Evolutionary conservation across 1,284 basidiomycete genomes (phyloP).

Genomic region (Trametes sp.): DNA sequence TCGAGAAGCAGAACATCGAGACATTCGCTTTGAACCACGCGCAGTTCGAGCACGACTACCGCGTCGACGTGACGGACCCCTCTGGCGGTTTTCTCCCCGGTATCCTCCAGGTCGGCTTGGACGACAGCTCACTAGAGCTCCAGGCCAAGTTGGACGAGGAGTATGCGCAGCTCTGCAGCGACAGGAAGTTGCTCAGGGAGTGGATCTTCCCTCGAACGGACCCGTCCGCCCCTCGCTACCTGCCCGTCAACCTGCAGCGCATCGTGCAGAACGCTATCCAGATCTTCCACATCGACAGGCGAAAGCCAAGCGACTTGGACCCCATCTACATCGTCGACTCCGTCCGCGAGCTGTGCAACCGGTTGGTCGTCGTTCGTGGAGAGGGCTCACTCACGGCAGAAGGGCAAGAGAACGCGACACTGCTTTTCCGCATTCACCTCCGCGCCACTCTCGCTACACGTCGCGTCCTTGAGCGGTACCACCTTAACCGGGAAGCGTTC

Average conservation of each 20-base stretch:
- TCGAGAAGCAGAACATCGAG: conserved; percentile 94
- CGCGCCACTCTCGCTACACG: conserved; percentile 88
- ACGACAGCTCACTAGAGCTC: conserved; percentile 88
- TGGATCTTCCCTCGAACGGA: conserved; percentile 89
- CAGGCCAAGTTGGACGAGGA: conserved; percentile 93
- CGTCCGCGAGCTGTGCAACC: conserved; percentile 73
- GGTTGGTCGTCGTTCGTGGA: conserved; percentile 88
- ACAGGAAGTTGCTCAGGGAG: conserved; percentile 78
- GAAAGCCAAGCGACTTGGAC: conserved; percentile 93
- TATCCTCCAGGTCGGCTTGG: conserved; percentile 93
- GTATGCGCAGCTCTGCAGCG: conserved; percentile 78
- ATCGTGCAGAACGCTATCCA: conserved; percentile 97
- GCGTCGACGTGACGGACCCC: conserved; percentile 90
- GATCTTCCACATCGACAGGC: conserved; percentile 96
- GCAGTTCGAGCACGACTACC: conserved; percentile 91
- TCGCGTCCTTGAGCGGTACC: conserved; percentile 86
- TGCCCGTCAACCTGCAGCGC: conserved; percentile 94
- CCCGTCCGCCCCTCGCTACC: conserved; percentile 76
- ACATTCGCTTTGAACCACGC: conserved; percentile 86
- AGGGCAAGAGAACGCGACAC: conserved; percentile 89
- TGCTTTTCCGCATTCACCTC: conserved; percentile 93
- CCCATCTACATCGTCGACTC: conserved; percentile 88
- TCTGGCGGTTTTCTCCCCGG: conserved; percentile 81
- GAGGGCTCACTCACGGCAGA: conserved; percentile 78
- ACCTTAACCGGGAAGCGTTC: conserved; percentile 91